These are phyloP conservation scores for Amylostereum chailletii DNA, from an alignment of 1,284 basidiomycete genomes.

Conservation along the genomic window DNA sequence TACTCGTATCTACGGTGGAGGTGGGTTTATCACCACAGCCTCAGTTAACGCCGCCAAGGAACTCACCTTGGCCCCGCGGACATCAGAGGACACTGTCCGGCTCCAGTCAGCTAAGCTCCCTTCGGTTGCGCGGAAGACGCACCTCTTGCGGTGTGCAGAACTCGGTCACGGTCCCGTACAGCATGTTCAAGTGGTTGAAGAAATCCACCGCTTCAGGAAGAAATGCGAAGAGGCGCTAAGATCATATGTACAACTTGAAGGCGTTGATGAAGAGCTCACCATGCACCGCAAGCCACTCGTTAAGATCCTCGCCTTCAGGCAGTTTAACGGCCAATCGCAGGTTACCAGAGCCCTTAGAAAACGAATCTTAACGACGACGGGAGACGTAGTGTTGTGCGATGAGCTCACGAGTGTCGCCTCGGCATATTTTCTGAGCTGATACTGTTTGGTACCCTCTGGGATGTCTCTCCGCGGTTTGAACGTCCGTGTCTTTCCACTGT, in stretches of 20 bases:
- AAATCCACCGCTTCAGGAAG: constrained; percentile 77
- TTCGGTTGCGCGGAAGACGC: constrained; percentile 11
- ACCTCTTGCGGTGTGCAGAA: constrained; percentile 94
- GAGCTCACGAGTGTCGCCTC: constrained; percentile 83
- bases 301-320: constrained; percentile 90
- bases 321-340: constrained; percentile 82
- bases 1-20: constrained; percentile 76
- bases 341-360: constrained; percentile 84
- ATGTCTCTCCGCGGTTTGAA: constrained; percentile 96
- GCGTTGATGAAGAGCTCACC: constrained; percentile 35
- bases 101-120: background rate
- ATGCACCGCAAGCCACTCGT: constrained; percentile 96
- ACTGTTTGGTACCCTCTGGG: constrained; percentile 93
- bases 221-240: background rate
- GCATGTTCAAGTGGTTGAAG: constrained; percentile 94
- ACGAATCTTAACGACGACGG: background rate
- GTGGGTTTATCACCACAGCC: too few species aligned
- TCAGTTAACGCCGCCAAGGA: background rate
- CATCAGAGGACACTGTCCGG: constrained; percentile 88
- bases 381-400: background rate
- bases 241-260: background rate
- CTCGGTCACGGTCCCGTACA: constrained; percentile 93
- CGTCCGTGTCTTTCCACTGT: constrained; percentile 83
- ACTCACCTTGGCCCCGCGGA: constrained; percentile 90
- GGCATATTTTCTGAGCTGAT: constrained; percentile 94